phyloP scores from a whole-genome alignment of 371 early-diverging fungal species.

The Lichtheimia ramosa region DNA sequence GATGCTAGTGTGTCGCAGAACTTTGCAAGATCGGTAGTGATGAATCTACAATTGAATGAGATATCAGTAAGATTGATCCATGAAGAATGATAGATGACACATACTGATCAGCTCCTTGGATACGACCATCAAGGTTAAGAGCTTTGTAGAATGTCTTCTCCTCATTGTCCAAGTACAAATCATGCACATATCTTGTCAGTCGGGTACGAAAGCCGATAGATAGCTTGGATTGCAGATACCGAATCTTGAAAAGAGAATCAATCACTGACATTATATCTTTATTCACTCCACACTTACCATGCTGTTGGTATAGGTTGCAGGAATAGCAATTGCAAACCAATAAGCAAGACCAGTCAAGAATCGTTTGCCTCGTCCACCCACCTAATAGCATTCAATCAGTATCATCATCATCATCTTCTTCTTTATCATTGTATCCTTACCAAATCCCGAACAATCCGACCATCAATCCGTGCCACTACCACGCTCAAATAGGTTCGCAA shows the following conservation, averaged over 20 bases:
- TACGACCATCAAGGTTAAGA: constrained; percentile 79
- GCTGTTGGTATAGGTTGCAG: constrained; percentile 96
- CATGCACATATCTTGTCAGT: constrained; percentile 78
- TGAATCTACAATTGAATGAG: constrained; percentile 41
- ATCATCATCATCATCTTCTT: background rate
- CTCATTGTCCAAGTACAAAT: constrained; percentile 71
- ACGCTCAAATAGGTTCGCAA: constrained; percentile 91
- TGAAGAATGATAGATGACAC: constrained; percentile 5
- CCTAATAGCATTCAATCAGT: constrained; percentile 13
- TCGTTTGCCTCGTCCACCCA: constrained; percentile 36
- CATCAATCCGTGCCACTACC: constrained; percentile 91
- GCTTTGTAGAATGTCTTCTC: constrained; percentile 83
- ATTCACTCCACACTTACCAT: constrained; percentile 62
- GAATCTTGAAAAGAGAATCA: constrained; percentile 48
- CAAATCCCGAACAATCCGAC: constrained; percentile 89
- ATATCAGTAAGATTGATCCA: background rate
- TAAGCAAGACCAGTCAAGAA: constrained; percentile 62
- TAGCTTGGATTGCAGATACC: constrained; percentile 90
- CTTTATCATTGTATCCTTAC: constrained; percentile 40
- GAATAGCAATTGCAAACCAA: constrained; percentile 96
- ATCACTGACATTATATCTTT: background rate
- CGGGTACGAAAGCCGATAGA: constrained; percentile 87
- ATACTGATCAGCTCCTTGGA: constrained; percentile 86
- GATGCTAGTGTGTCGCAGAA: constrained; percentile 78
- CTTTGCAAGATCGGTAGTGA: constrained; percentile 83